Evolutionary conservation across 2,329 filamentous ascomycete genomes (phyloP).

Genomic region (Fusarium sp.): DNA sequence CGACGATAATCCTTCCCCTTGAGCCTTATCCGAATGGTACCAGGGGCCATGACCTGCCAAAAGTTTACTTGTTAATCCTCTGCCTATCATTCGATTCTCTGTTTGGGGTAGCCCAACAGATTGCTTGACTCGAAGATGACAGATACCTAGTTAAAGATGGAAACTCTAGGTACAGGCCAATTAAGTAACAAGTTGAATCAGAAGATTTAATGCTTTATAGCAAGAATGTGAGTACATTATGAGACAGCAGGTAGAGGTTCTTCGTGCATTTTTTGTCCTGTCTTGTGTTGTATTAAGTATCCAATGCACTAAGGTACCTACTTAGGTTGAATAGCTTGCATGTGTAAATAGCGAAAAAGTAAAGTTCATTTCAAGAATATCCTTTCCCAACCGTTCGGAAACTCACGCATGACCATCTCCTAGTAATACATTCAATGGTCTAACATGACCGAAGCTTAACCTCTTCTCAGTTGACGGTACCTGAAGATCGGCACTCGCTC

Average conservation of each 20-base stretch:
- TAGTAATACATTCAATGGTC: neutral
- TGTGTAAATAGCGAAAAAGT: neutral
- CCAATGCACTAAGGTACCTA: no score
- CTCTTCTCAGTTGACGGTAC: conserved; percentile 10
- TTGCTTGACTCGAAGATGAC: neutral
- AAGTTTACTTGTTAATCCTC: conserved; percentile 2
- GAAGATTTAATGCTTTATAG: no score
- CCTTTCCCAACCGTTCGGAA: neutral
- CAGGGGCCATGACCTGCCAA: conserved; percentile 12
- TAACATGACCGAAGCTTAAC: neutral
- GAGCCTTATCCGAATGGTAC: neutral
- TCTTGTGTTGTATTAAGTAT: no score
- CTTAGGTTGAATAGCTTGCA: no score
- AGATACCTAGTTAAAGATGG: neutral
- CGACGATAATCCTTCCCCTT: neutral
- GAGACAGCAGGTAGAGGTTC: no score
- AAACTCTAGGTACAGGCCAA: no score
- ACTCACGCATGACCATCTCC: neutral
- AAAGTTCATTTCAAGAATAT: neutral
- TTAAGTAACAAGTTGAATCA: no score
- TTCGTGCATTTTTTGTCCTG: no score
- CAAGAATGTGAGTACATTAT: no score
- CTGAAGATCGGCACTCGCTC: conserved; percentile 25
- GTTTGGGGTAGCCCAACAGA: neutral
- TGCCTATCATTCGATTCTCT: neutral